A percentile compares a stretch with the other conserved stretches of the same genome.
phyloP scores from a whole-genome alignment of 2,329 filamentous ascomycete species.

The Myriosclerotinia curreyana region DNA sequence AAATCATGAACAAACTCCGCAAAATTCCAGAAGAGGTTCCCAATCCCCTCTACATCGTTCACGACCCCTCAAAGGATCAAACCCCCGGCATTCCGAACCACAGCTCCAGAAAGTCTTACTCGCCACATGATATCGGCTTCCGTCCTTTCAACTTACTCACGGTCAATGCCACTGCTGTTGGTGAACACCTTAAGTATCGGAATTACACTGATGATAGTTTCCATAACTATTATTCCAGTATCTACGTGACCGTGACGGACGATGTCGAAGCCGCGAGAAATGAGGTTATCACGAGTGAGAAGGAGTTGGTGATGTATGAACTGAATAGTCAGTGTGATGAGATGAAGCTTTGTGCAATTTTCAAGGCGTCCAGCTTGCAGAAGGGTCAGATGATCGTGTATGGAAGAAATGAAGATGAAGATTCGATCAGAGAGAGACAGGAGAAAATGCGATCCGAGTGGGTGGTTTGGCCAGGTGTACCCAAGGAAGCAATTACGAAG shows the following conservation, averaged over 20 bases:
- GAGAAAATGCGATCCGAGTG: neutral
- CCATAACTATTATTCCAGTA: neutral
- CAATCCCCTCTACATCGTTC: neutral
- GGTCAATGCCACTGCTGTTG: neutral
- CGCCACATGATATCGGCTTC: neutral
- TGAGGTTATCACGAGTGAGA: neutral
- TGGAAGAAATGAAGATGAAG: neutral
- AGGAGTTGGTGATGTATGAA: neutral
- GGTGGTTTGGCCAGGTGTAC: slow-evolving; percentile 9
- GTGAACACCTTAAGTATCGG: neutral
- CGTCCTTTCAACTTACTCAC: neutral
- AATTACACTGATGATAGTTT: neutral
- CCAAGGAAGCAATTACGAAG: neutral
- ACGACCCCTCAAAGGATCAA: neutral
- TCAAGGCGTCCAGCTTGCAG: neutral
- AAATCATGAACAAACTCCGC: neutral
- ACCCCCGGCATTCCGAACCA: neutral
- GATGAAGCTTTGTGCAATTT: neutral
- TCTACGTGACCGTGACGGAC: neutral
- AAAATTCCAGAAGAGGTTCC: neutral
- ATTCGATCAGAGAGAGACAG: neutral
- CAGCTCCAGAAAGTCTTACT: neutral
- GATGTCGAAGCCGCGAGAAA: neutral
- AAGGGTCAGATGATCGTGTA: neutral
- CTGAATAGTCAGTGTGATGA: neutral